Evolutionary conservation across 2,329 filamentous ascomycete species (phyloP).

Genomic region (Fusarium begoniae): DNA sequence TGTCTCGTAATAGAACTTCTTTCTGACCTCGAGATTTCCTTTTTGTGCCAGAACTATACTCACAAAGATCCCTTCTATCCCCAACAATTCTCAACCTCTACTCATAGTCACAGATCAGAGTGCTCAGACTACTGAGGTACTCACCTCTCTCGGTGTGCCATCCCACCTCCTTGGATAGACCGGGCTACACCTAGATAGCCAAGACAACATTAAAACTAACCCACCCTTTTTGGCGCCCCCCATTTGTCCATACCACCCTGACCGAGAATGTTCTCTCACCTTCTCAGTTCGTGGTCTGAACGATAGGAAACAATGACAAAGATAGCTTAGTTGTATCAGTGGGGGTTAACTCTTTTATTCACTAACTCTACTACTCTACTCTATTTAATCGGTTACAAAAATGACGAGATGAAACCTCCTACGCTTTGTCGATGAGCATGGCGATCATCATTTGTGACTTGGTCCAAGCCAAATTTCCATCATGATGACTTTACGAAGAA

Average conservation of each 20-base stretch:
- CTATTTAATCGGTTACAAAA: not conserved
- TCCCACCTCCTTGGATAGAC: slow-evolving; percentile 22
- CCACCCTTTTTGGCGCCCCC: slow-evolving; percentile 20
- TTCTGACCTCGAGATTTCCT: not conserved
- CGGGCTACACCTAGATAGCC: slow-evolving; percentile 30
- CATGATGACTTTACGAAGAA: not conserved
- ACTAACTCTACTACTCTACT: not conserved
- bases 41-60: not conserved
- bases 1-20: not conserved
- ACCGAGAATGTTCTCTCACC: slow-evolving; percentile 14
- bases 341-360: slow-evolving; percentile 2
- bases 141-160: slow-evolving; percentile 29
- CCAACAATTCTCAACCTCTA: not conserved
- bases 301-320: slow-evolving; percentile 38
- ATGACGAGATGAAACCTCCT: slow-evolving; percentile 27
- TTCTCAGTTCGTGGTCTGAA: slow-evolving; percentile 10
- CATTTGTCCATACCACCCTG: slow-evolving; percentile 25
- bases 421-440: not conserved
- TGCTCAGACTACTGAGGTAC: not conserved
- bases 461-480: not conserved
- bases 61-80: not conserved
- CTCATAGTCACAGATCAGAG: not conserved
- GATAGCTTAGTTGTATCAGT: slow-evolving; percentile 16
- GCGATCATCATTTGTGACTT: slow-evolving; percentile 21
- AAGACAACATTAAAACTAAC: slow-evolving; percentile 34